A percentile compares a stretch with the other conserved stretches of the same genome.
Conservation (phyloP, 2,329 filamentous ascomycete genomes). For the Exophiala viscosa region DNA sequence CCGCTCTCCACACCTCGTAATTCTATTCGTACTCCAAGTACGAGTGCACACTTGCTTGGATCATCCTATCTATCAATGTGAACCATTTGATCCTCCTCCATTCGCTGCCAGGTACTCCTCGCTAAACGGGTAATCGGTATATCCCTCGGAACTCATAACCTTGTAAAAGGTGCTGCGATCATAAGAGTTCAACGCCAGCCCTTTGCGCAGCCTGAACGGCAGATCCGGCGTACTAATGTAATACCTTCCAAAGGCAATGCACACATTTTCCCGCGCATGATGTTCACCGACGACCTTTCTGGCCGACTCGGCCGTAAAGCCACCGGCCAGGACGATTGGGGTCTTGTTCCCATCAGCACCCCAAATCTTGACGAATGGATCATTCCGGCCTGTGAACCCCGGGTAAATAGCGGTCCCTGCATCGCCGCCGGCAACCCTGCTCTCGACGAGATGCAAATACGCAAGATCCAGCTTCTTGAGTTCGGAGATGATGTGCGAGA, state of each 20-base stretch:
- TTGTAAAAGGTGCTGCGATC: conserved; percentile 11
- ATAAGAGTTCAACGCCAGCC: conserved; percentile 4
- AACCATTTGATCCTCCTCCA: background rate
- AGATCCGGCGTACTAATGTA: conserved; percentile 15
- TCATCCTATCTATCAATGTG: background rate
- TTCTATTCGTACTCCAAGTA: background rate
- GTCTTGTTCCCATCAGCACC: conserved; percentile 29
- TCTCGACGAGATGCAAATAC: conserved; percentile 60
- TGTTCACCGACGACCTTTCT: conserved; percentile 31
- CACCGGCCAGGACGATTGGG: conserved; percentile 51
- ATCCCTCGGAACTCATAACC: conserved; percentile 8
- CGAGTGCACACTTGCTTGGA: background rate
- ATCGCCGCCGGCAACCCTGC: background rate
- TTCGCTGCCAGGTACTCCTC: background rate
- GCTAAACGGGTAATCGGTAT: conserved; percentile 27
- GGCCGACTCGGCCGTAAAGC: conserved; percentile 42
- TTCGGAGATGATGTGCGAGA: conserved; percentile 53
- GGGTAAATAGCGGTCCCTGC: background rate
- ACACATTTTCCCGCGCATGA: conserved; percentile 1
- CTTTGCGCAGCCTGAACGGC: conserved; percentile 12
- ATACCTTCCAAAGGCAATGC: conserved; percentile 7
- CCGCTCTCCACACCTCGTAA: background rate
- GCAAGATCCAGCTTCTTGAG: conserved; percentile 54
- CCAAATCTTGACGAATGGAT: conserved; percentile 36
- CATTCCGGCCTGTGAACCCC: background rate